Evolutionary conservation across 495 filamentous ascomycete species (phyloP).

Genomic region (Aspergillus heteromorphus): DNA sequence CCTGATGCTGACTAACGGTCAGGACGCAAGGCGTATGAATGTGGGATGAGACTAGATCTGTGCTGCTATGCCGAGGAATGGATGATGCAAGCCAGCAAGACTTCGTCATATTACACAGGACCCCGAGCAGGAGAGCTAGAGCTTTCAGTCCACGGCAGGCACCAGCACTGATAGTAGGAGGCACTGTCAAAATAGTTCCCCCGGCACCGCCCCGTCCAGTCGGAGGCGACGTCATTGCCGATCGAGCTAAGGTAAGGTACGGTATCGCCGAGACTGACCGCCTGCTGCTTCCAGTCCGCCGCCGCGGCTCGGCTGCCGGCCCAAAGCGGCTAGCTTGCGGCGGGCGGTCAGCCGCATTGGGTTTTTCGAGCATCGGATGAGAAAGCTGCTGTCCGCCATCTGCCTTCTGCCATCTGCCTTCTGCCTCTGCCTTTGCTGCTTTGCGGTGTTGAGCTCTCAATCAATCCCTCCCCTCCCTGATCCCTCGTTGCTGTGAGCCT

Average conservation of each 20-base stretch:
- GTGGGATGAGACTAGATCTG: no score
- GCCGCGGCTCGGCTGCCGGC: neutral
- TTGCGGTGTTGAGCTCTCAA: neutral
- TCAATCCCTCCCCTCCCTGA: neutral
- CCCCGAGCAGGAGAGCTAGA: no score
- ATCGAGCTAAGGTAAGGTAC: neutral
- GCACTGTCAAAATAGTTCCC: no score
- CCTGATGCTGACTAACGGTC: neutral
- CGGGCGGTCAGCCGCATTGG: constrained; percentile 1
- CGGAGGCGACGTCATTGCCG: neutral
- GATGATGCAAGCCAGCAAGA: no score
- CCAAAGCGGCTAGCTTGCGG: neutral
- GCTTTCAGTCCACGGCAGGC: no score
- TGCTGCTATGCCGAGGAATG: no score
- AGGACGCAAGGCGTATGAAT: no score
- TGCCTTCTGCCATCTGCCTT: no score
- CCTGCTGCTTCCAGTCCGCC: neutral
- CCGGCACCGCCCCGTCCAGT: neutral
- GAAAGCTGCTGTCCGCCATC: neutral
- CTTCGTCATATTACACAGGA: no score
- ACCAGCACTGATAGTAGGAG: no score
- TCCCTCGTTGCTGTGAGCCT: neutral
- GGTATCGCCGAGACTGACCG: neutral
- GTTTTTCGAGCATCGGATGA: constrained; percentile 4
- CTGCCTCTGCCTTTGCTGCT: neutral